Percentiles rank a stretch among this genome's conserved stretches.
Conservation (phyloP, 106 monocot species). For the Dendrobium huoshanense region DNA sequence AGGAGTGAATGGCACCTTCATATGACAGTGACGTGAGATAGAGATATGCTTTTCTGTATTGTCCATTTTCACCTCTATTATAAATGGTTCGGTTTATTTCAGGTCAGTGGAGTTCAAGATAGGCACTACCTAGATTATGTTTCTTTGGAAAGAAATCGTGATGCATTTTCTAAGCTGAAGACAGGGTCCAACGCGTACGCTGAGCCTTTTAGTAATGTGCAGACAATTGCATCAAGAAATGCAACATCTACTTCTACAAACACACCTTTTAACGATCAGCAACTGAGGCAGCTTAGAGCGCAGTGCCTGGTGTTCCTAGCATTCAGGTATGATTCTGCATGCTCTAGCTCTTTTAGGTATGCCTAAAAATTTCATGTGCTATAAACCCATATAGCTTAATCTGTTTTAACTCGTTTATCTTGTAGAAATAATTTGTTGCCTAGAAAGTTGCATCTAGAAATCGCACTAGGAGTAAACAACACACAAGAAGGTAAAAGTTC, state of each 20-base stretch:
- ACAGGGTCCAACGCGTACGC: constrained; percentile 19
- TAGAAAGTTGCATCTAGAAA: constrained; percentile 90
- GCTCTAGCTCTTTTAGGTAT: neutral
- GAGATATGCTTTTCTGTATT: neutral
- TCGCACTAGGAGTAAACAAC: constrained; percentile 66
- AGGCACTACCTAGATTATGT: constrained; percentile 23
- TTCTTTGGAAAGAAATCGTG: constrained; percentile 20
- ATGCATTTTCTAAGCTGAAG: constrained; percentile 12
- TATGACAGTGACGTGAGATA: neutral
- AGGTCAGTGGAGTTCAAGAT: constrained; percentile 41
- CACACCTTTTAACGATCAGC: constrained; percentile 90
- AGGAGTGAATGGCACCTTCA: neutral
- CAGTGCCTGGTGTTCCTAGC: constrained; percentile 99
- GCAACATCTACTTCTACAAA: constrained; percentile 25
- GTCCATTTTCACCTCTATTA: neutral
- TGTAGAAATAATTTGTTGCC: constrained; percentile 90
- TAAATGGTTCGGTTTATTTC: constrained; percentile 5
- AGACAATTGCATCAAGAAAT: constrained; percentile 11
- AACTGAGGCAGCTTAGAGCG: constrained; percentile 96
- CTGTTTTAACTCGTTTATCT: neutral
- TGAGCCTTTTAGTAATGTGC: constrained; percentile 12
- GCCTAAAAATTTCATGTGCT: neutral
- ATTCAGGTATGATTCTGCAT: constrained; percentile 60
- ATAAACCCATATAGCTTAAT: neutral
- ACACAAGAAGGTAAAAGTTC: constrained; percentile 56